phyloP scores from a whole-genome alignment of 768 basidiomycete genomes.

The Leccinum pellstonianum region DNA sequence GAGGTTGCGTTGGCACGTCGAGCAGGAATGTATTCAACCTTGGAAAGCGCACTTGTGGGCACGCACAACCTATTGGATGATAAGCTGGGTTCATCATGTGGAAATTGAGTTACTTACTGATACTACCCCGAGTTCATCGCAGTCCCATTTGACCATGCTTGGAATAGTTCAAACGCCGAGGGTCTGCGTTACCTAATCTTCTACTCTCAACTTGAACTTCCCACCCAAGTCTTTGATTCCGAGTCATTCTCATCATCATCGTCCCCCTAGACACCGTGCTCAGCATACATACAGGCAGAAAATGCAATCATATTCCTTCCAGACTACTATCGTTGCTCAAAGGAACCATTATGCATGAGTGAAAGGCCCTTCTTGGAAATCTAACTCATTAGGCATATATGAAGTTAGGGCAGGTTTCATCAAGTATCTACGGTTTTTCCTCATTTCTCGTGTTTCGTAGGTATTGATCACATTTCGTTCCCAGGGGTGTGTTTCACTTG shows the following conservation, averaged over 20 bases:
- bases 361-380: background rate
- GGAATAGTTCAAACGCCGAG: background rate
- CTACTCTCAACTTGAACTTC: background rate
- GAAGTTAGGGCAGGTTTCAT: background rate
- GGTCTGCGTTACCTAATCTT: background rate
- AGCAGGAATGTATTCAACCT: background rate
- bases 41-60: background rate
- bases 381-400: background rate
- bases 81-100: background rate
- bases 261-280: background rate
- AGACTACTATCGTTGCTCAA: background rate
- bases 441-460: background rate
- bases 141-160: background rate
- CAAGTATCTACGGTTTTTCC: background rate
- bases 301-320: background rate
- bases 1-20: background rate
- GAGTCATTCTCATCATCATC: background rate
- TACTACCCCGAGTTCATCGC: background rate
- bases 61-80: background rate
- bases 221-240: background rate
- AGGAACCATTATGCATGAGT: background rate
- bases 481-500: background rate
- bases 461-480: background rate
- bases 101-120: background rate
- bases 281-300: background rate